Evolutionary conservation across 305 asterid genomes (phyloP), one percentile per base, ranked within the genome.

Genomic region (Fraxinus floribunda): DNA sequence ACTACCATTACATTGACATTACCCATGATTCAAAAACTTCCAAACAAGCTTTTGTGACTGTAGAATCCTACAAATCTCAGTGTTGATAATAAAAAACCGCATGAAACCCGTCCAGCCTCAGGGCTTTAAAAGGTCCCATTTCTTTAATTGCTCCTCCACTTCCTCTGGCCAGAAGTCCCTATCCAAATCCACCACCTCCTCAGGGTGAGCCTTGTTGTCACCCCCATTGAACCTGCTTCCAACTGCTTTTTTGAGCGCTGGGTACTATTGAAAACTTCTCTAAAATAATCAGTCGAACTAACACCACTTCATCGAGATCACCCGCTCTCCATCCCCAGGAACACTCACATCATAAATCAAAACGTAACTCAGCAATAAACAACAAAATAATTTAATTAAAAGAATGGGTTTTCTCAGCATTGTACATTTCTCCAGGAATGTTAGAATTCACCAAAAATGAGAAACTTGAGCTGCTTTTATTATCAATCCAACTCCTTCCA

Each of bases 401-500:
- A 15, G 76, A 15, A 6, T 70, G 18, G 32, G 77, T 32, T 70
- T 15, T 9, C 79, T 80, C 79, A 60, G 77, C 60, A 80, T 77
- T 55, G 68, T 20, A 80, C 38, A 73, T 80, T 29, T 41, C 81
- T 80, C 1, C 13, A 77, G 78, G 77, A 60, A 75, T 32, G 75
- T 76, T 35, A 57, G 82, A 7, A 78, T 80, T 38, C 78, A 49
- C 32, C 9, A 34, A 52, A 76, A 76, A 70, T 3, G 81, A 87
- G 52, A 81, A 70, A 73, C 35, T 81, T 30, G 70, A 79, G 80
- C 81, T 55, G 78, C 83, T 82, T 46, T 86, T 79, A 55, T 86
- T 79, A 73, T 91, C 97, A 87, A 93, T 84, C 98, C 97, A 94
- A 87, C 99, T 95, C 90, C 80, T 90, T 66, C 98, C 98, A 18